Evolutionary conservation across 176 grass and related monocot species (phyloP).

Genomic region (Metroxylon sagu): DNA sequence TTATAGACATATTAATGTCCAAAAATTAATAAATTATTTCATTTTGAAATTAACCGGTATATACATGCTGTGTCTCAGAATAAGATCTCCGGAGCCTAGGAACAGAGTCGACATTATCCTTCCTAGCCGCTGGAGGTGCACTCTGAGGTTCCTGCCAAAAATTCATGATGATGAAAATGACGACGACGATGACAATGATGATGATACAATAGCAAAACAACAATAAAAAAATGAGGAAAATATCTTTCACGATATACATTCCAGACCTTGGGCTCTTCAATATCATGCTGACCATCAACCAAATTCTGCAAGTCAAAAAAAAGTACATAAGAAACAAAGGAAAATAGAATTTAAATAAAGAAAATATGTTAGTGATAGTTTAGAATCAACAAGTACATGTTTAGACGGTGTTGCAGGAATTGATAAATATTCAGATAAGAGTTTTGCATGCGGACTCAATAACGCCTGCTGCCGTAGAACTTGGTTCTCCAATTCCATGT

Average conservation of each 20-base stretch:
- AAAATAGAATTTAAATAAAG: background rate
- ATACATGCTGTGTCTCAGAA: conserved; percentile 68
- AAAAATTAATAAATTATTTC: background rate
- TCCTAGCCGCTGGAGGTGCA: conserved; percentile 47
- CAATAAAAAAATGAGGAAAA: conserved; percentile 17
- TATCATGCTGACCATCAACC: conserved; percentile 36
- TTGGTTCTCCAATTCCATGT: conserved; percentile 92
- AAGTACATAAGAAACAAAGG: conserved; percentile 10
- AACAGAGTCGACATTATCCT: conserved; percentile 45
- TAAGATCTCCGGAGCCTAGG: conserved; percentile 52
- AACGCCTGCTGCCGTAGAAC: conserved; percentile 64
- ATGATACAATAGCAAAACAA: conserved; percentile 31
- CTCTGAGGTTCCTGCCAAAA: conserved; percentile 65
- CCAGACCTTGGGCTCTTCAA: conserved; percentile 51
- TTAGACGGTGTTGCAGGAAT: conserved; percentile 50
- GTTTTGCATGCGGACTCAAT: conserved; percentile 35
- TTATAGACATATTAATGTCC: background rate
- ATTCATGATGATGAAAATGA: background rate
- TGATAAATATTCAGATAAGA: conserved; percentile 33
- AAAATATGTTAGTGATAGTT: too few relatives aligned
- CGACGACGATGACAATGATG: too few relatives aligned
- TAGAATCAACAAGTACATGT: conserved; percentile 30
- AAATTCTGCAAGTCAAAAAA: conserved; percentile 44
- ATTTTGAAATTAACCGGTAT: conserved; percentile 1
- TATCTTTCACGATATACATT: conserved; percentile 24